phyloP scores from a whole-genome alignment of 2,329 filamentous ascomycete species.

The Phymatotrichopsis omnivora region DNA sequence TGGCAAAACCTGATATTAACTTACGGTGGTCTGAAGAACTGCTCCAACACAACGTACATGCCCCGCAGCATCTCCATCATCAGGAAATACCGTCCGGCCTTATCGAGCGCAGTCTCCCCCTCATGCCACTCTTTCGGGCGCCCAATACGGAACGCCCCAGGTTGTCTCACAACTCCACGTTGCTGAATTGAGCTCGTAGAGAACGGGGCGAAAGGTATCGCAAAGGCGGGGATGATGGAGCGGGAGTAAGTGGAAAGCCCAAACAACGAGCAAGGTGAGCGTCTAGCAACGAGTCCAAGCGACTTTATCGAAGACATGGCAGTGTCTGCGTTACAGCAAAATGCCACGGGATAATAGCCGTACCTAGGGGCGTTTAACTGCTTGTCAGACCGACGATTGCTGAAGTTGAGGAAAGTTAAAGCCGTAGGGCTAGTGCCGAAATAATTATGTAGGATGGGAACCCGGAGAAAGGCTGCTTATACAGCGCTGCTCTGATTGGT shows the following conservation, averaged over 20 bases:
- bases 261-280: constrained; percentile 8
- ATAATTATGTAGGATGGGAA: constrained; percentile 9
- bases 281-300: constrained; percentile 9
- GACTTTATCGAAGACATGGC: constrained; percentile 33
- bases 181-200: constrained; percentile 41
- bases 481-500: constrained; percentile 12
- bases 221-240: constrained; percentile 32
- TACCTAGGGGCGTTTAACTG: too few relatives aligned
- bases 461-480: constrained; percentile 15
- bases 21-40: constrained; percentile 96
- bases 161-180: constrained; percentile 59
- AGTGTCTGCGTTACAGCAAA: constrained; percentile 32
- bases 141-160: constrained; percentile 68
- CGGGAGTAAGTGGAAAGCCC: not conserved
- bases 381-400: too few relatives aligned
- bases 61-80: constrained; percentile 91
- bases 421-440: constrained; percentile 28
- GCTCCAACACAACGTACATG: constrained; percentile 96
- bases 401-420: too few relatives aligned
- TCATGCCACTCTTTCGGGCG: constrained; percentile 59
- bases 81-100: constrained; percentile 86
- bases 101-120: constrained; percentile 68
- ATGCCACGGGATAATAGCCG: too few relatives aligned
- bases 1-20: constrained; percentile 41
- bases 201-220: constrained; percentile 37